Percentiles rank a stretch among this genome's conserved stretches.
These are phyloP conservation scores for Spergularia marina DNA, from an alignment of 148 eudicot species.

Conservation along the genomic window DNA sequence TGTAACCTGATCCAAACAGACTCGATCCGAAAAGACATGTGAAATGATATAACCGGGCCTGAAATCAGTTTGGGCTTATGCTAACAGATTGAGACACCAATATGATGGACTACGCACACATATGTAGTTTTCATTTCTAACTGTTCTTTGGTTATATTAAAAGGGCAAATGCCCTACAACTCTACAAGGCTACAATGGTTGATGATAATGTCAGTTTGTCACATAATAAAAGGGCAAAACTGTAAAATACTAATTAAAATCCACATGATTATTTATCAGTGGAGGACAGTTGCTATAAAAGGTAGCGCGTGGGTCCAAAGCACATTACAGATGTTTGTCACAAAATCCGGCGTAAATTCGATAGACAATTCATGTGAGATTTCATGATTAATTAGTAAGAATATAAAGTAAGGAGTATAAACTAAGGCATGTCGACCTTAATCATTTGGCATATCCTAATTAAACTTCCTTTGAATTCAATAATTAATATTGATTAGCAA, in stretches of 20 bases:
- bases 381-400: neutral
- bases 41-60: no score
- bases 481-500: neutral
- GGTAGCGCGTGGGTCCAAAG: slow-evolving; percentile 4
- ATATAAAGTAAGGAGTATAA: neutral
- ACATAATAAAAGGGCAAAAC: no score
- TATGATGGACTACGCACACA: no score
- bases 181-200: no score
- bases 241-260: no score
- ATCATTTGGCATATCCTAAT: slow-evolving; percentile 21
- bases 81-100: no score
- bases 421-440: slow-evolving; percentile 9
- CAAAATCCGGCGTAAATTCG: neutral
- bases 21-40: no score
- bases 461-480: neutral
- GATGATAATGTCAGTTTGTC: no score
- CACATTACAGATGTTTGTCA: neutral
- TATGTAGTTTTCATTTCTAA: no score
- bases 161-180: no score
- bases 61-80: neutral
- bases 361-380: slow-evolving; percentile 20
- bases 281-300: neutral
- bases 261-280: neutral
- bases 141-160: no score
- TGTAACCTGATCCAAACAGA: no score